These are phyloP conservation scores for Nicotiana tomentosiformis DNA, from an alignment of 257 asterid genomes.

Conservation along the genomic window DNA sequence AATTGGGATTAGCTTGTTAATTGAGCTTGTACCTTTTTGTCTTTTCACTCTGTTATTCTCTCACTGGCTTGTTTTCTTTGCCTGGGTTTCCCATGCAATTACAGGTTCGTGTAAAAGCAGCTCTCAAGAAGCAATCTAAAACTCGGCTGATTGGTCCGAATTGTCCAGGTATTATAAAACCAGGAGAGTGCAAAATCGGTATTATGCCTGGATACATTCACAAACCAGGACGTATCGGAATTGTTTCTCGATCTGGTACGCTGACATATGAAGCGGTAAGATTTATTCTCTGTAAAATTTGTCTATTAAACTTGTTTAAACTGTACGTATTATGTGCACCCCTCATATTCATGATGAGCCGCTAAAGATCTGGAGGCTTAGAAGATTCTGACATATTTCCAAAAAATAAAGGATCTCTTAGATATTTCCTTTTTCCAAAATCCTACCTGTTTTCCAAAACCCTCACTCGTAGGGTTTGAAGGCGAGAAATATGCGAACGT, in stretches of 20 bases:
- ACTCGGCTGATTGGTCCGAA: conserved; percentile 95
- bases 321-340: not conserved
- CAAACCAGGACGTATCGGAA: conserved; percentile 96
- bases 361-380: not conserved
- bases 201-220: conserved; percentile 99
- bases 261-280: conserved; percentile 89
- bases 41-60: not conserved
- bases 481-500: not conserved
- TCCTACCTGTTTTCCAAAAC: not conserved
- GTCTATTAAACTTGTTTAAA: not conserved
- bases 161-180: conserved; percentile 98
- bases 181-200: conserved; percentile 98
- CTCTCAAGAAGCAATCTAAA: conserved; percentile 75
- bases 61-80: not conserved
- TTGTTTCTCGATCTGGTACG: conserved; percentile 89
- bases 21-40: not conserved
- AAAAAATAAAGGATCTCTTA: too few relatives aligned
- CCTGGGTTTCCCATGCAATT: conserved; percentile 5
- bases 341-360: not conserved
- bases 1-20: not conserved
- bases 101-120: conserved; percentile 85
- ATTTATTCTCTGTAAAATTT: conserved; percentile 10
- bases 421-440: too few relatives aligned
- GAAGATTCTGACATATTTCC: not conserved
- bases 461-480: too few relatives aligned